Evolutionary conservation across 441 rosid genomes (phyloP), one percentile per base, ranked within the genome.

Genomic region (Pelargonium cotyledonis): DNA sequence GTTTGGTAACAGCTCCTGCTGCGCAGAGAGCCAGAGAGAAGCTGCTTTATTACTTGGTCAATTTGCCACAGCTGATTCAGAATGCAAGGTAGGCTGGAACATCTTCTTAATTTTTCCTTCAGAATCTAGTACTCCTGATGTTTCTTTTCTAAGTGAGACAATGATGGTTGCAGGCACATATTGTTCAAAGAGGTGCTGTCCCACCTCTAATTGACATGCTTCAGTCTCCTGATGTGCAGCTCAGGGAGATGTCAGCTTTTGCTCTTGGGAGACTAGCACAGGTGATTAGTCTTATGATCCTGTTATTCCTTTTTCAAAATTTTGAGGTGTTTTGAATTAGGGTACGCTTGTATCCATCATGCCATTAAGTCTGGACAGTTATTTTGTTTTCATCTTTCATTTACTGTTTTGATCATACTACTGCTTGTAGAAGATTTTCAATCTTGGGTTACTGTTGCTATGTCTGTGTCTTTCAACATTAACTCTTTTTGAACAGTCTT

Each of bases 251-350:
- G 93, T 73, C 93, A 38, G 87, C 90, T 71, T 88, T 88, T 78
- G 93, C 90, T 14, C 82, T 88, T 58, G 93, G 93, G 69, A 83
- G 93, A 57, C 72, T 88, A 77, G 90, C 93, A 41, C 93, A 86
- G 93, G 93, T 86, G 55, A 71, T 69, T 72, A 51, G 49, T 68
- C 23, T 49, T 67, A 65, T 64, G 43, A 12, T 51, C 23, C 31
- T 68, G 15, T 21, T 64, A 6, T 12, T 53, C 60, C 14, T 55
- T 61, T 31, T 31, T 31, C 38, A 31, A 31, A 31, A 26, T 26
- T 26, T 31, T 31, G 4, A 31, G 38, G 38, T 31, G 38, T 31
- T 31, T 31, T 31, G 29, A 31, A 31, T 31, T 31, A 31, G 38
- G 38, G 38, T 4, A 31, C 38, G 5, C 4, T 31, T 31, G 5